A percentile compares a stretch with the other conserved stretches of the same genome.
Conservation (phyloP, 805 yeast species). For the Yarrowia sp. region DNA sequence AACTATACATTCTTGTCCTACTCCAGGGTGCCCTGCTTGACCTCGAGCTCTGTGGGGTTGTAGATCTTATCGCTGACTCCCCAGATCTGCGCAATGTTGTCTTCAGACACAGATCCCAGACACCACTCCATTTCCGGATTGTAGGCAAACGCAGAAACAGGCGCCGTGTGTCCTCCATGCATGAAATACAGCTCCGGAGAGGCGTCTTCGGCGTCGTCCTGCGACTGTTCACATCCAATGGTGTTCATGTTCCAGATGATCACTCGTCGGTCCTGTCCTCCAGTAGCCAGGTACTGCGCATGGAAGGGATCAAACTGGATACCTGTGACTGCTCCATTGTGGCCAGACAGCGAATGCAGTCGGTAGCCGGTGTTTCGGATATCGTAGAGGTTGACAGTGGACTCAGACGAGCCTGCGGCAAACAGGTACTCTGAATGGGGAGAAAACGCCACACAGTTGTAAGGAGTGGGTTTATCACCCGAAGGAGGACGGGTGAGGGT, state of each 20-base stretch:
- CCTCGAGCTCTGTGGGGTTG: slow-evolving; percentile 20
- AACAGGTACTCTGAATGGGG: slow-evolving; percentile 60
- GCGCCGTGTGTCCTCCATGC: slow-evolving; percentile 88
- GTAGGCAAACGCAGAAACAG: slow-evolving; percentile 70
- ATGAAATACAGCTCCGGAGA: slow-evolving; percentile 81
- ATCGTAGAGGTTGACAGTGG: slow-evolving; percentile 74
- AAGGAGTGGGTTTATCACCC: slow-evolving; percentile 54
- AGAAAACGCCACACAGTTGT: slow-evolving; percentile 72
- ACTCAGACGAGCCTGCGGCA: slow-evolving; percentile 81
- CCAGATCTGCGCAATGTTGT: slow-evolving; percentile 78
- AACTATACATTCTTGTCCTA: not conserved
- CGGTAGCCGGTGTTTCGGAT: slow-evolving; percentile 66
- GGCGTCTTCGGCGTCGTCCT: slow-evolving; percentile 63
- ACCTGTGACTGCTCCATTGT: slow-evolving; percentile 62
- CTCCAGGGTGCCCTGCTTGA: slow-evolving; percentile 4
- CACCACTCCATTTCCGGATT: slow-evolving; percentile 66
- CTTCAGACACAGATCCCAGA: slow-evolving; percentile 74
- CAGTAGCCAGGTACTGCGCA: slow-evolving; percentile 62
- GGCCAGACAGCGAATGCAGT: slow-evolving; percentile 72
- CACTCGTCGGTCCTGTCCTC: slow-evolving; percentile 72
- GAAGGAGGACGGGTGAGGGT: slow-evolving; percentile 52
- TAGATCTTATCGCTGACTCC: slow-evolving; percentile 19
- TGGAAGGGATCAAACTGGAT: slow-evolving; percentile 61
- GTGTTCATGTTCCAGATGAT: slow-evolving; percentile 75
- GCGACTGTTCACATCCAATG: slow-evolving; percentile 60